Base-by-base conservation (phyloP, 805 yeast species). In the Isabelozyma rhagii region DNA sequence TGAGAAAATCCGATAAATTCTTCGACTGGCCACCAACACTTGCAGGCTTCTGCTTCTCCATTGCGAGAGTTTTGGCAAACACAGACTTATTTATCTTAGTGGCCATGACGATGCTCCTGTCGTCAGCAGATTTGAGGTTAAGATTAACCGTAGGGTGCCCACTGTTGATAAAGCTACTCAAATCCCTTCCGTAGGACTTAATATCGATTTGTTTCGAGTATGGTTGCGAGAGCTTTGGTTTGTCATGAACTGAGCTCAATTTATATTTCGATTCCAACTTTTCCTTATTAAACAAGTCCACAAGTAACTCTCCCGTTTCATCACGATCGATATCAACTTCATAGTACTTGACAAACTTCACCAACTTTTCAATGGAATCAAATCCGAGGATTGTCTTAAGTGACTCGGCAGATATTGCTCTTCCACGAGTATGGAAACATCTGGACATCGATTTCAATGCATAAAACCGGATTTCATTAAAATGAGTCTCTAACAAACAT, bases 401-500 rank as follows among this genome's bases (percentile, higher is more conserved):
- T 8, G 77, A 63, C 1, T 60, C 58, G 0, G 81, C 74, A 4
- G 83, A 74, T 52, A 85, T 80, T 1, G 90, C 85, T 57, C 82
- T 86, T 2, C 89, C 84, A 50, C 82, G 85, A 2, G 84, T 77
- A 59, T 92, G 96, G 50, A 82, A 78, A 0, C 91, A 71, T 50
- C 80, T 72, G 4, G 87, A 70, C 71, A 94, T 72, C 0, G 89
- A 71, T 57, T 81, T 82, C 49, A 93, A 62, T 0, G 93, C 91
- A 58, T 82, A 82, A 55, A 87, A 83, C 43, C 97, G 68, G 3
- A 91, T 74, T 50, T 90, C 93, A 58, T 87, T 88, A 61, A 89
- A 82, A 56, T 87, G 91, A 2, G 84, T 82, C 62, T 94, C 97
- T 15, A 89, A 67, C 39, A 93, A 68, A 51, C 93, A 90, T 2